Percentiles rank a stretch among this genome's conserved stretches.
phyloP scores from a whole-genome alignment of 2,329 filamentous ascomycete genomes.

The Mycosphaerella arachidis region DNA sequence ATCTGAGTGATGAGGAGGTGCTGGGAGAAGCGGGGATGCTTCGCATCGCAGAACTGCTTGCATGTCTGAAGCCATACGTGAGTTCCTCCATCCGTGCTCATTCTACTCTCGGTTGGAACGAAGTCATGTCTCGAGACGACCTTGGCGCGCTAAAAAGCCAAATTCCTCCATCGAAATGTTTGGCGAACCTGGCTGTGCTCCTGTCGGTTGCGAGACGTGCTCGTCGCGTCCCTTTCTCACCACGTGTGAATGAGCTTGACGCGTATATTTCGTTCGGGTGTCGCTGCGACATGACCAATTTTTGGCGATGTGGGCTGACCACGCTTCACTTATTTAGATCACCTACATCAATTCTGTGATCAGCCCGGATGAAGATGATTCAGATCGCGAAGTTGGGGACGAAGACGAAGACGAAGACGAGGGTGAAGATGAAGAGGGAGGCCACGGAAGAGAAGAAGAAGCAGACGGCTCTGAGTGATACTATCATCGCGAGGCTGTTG shows the following conservation, averaged over 20 bases:
- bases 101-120: neutral
- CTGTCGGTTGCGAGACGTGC: neutral
- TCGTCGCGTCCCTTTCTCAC: neutral
- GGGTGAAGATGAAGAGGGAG: conserved; percentile 11
- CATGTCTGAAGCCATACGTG: conserved; percentile 72
- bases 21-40: conserved; percentile 59
- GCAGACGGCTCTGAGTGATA: neutral
- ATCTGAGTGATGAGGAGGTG: conserved; percentile 63
- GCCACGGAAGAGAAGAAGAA: neutral
- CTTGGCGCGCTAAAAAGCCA: conserved; percentile 6
- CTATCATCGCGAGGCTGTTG: neutral
- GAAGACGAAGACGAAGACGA: conserved; percentile 24
- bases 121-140: conserved; percentile 1
- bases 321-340: conserved; percentile 35
- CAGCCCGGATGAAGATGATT: conserved; percentile 43
- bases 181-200: neutral
- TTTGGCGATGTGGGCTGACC: neutral
- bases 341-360: conserved; percentile 49
- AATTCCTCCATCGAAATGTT: neutral
- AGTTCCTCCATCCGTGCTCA: conserved; percentile 40
- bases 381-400: conserved; percentile 25
- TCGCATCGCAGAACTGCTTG: conserved; percentile 60
- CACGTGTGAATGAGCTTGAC: neutral
- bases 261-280: neutral
- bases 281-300: neutral